Percentiles rank a stretch among this genome's conserved stretches.
Evolutionary conservation across 1,284 basidiomycete species (phyloP).

Genomic region (Porogramme epimiltina): DNA sequence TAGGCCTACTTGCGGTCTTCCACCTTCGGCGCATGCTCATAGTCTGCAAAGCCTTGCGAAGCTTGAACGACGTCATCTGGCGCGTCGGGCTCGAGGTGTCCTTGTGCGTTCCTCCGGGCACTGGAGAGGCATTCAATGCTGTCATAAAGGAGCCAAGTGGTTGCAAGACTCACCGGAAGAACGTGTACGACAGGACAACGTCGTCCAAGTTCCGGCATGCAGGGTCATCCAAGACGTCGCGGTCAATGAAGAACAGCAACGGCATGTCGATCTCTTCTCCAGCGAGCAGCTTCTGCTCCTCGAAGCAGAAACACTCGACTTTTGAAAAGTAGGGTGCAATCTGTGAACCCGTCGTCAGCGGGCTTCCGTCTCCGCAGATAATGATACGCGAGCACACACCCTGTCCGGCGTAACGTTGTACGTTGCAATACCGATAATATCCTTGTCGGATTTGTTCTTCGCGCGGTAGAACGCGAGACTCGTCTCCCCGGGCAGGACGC

Average conservation of each 20-base stretch:
- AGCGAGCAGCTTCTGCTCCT: conserved; percentile 95
- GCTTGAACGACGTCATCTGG: conserved; percentile 74
- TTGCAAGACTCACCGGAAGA: conserved; percentile 75
- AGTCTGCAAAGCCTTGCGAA: conserved; percentile 74
- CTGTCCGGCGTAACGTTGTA: conserved; percentile 95
- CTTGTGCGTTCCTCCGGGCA: conserved; percentile 77
- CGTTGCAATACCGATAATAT: conserved; percentile 98
- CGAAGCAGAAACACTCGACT: conserved; percentile 99
- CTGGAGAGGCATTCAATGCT: conserved; percentile 42
- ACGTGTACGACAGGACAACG: conserved; percentile 94
- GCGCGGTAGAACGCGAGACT: conserved; percentile 97
- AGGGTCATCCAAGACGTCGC: conserved; percentile 93
- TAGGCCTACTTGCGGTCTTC: conserved; percentile 29
- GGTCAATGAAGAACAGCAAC: conserved; percentile 98
- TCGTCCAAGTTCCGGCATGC: conserved; percentile 86
- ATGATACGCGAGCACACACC: conserved; percentile 55
- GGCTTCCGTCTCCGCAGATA: neutral
- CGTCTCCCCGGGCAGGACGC: conserved; percentile 94
- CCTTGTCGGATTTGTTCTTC: conserved; percentile 82
- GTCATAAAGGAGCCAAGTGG: neutral
- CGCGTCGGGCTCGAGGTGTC: conserved; percentile 87
- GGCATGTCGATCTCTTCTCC: conserved; percentile 99
- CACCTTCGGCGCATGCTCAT: conserved; percentile 46
- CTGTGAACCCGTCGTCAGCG: conserved; percentile 41
- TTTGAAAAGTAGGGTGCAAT: conserved; percentile 99